These are phyloP conservation scores for Epichloe amarillans DNA, from an alignment of 2,329 filamentous ascomycete species.

Conservation along the genomic window DNA sequence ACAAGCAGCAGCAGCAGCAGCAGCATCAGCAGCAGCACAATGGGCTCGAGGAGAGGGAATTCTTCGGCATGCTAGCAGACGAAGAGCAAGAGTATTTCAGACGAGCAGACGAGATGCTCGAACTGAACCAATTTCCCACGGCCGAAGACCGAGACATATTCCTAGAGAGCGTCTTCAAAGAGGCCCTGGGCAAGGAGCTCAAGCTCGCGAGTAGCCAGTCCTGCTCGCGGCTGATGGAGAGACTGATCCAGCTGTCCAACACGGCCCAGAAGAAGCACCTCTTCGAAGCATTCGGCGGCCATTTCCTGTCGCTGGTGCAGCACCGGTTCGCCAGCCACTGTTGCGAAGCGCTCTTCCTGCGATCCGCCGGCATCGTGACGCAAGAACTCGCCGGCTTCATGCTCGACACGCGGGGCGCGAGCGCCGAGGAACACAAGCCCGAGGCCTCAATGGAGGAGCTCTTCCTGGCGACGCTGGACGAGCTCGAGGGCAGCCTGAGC, in stretches of 20 bases:
- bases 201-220: slow-evolving; percentile 94
- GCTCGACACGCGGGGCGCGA: slow-evolving; percentile 29
- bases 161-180: slow-evolving; percentile 70
- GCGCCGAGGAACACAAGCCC: slow-evolving; percentile 31
- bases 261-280: slow-evolving; percentile 71
- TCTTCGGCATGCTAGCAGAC: slow-evolving; percentile 86
- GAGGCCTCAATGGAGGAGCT: slow-evolving; percentile 65
- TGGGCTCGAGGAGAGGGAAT: slow-evolving; percentile 47
- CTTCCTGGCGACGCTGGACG: slow-evolving; percentile 71
- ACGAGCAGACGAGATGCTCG: slow-evolving; percentile 76
- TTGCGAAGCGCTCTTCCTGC: slow-evolving; percentile 83
- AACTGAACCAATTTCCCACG: slow-evolving; percentile 73
- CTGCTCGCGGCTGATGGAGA: slow-evolving; percentile 85
- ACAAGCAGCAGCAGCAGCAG: slow-evolving; percentile 13
- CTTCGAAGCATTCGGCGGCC: slow-evolving; percentile 72
- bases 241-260: slow-evolving; percentile 71
- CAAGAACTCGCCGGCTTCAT: slow-evolving; percentile 48
- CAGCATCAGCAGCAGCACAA: slow-evolving; percentile 14
- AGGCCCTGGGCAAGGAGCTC: slow-evolving; percentile 83
- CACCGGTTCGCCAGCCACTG: slow-evolving; percentile 97
- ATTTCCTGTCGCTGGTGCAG: slow-evolving; percentile 81
- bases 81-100: slow-evolving; percentile 95
- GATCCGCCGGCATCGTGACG: slow-evolving; percentile 66
- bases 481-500: slow-evolving; percentile 73
- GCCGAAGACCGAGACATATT: slow-evolving; percentile 59